Evolutionary conservation across 306 rosid species (phyloP).

Genomic region (Benincasa hispida): DNA sequence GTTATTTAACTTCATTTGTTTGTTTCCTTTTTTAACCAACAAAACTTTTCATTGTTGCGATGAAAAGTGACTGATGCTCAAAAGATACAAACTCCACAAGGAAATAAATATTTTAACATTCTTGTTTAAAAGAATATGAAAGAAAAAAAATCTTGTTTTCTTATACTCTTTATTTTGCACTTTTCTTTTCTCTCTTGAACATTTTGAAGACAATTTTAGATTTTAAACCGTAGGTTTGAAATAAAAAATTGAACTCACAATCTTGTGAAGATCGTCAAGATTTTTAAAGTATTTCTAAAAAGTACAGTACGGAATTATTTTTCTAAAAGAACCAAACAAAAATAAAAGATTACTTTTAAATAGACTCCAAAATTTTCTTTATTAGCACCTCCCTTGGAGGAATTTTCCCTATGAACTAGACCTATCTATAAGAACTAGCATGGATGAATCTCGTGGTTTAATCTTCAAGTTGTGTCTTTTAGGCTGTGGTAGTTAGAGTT

Average conservation of each 20-base stretch:
- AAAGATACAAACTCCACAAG: too few species aligned
- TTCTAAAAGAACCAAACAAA: neutral
- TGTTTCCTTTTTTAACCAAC: too few species aligned
- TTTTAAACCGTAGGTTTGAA: neutral
- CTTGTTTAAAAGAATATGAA: neutral
- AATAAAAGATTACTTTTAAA: neutral
- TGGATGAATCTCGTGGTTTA: neutral
- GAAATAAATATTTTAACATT: too few species aligned
- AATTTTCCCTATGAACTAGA: neutral
- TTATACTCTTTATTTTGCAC: neutral
- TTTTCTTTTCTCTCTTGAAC: neutral
- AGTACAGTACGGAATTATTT: neutral
- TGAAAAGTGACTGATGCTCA: too few species aligned
- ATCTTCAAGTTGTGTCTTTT: neutral
- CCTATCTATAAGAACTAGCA: neutral
- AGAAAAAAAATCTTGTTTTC: neutral
- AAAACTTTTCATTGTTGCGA: too few species aligned
- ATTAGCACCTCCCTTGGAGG: neutral
- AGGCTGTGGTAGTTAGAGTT: neutral
- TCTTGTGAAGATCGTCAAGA: too few species aligned
- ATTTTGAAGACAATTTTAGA: neutral
- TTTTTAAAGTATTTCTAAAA: neutral
- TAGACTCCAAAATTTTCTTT: neutral
- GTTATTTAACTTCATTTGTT: too few species aligned
- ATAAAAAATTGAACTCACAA: neutral